Evolutionary conservation across 2,329 filamentous ascomycete genomes (phyloP), one percentile per base, ranked within the genome.

Genomic region (Grosmannia serpens): DNA sequence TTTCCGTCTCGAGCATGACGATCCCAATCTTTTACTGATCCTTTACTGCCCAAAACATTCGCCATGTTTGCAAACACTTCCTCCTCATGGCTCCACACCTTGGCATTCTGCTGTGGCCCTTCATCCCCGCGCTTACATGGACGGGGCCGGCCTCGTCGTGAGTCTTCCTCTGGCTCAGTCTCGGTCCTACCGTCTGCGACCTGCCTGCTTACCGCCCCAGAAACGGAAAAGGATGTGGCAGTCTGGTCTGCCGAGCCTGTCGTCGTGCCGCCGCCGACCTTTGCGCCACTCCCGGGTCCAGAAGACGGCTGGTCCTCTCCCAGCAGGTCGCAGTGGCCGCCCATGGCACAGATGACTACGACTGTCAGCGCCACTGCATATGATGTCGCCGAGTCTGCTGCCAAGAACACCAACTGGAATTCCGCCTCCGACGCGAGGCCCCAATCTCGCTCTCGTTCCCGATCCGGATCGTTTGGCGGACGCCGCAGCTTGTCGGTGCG

Each of bases 21-120:
- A 52, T 24, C 35, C 15, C n/a, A 17, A 7, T 13, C 26, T 3
- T 27, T 44, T 33, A 44, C 22, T 31, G 7, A 15, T 10, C 35
- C 3, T 26, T 47, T 29, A 41, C 26, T n/a, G n/a, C n/a, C 47
- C 38, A 41, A 15, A n/a, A 26, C 53, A 50, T 49, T 50, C 20
- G 58, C 70, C 66, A 72, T 75, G 65, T 67, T 75, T 62, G 66
- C 68, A 67, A 71, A 72, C 66, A 68, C 70, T 52, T 73, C 72
- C 66, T 65, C 71, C 60, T 76, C 76, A 61, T 80, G 77, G 75
- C 71, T 80, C 60, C 70, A 72, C 62, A 74, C 72, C 59, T 62
- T 79, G 62, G 69, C 71, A 59, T 69, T 71, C 59, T 80, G 77
- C 66, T 80, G 77, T 66, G 66, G 67, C 62, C 71, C 74, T 62